Evolutionary conservation across 2,329 filamentous ascomycete genomes (phyloP), one percentile per base, ranked within the genome.

Genomic region (Colletotrichum destructivum): DNA sequence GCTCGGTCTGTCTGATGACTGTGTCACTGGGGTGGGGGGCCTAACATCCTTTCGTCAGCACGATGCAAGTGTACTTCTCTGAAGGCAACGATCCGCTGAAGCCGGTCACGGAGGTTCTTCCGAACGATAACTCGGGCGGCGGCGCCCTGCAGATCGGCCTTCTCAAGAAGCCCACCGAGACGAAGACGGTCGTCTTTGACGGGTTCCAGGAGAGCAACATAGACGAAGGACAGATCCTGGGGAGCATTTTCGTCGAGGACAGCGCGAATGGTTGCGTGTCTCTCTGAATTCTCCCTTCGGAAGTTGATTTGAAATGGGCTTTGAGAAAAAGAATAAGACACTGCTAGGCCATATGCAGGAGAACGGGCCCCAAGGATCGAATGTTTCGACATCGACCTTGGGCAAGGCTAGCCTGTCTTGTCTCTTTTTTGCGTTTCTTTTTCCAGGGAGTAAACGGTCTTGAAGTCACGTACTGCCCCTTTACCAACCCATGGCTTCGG

Each of bases 91-190:
- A 78, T 5, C 78, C 84, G 0, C 85, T 91, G 38, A 80, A 82
- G 40, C 77, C 81, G 3, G 85, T 87, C 18, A 88, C 84, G 0
- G 78, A 82, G 38, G 4, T 26, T 4, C 26, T 26, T 26, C 26
- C 26, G 26, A 88, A 88, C 73, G 84, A 90, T 73, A 82, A 89
- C 68, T 83, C 83, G 47, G 89, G 89, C 4, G 84, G 86, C 62
- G 89, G 90, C 38, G 88, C 91, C 76, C 90, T 86, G 77, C 89
- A 92, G 77, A 86, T 91, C 62, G 90, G 90, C 52, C 78, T 90
- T 1, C 81, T 91, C 66, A 91, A 91, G 85, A 91, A 91, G 82
- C 85, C 87, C 3, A 83, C 86, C 54, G 73, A 78, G 35, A 80
- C 78, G 38, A 78, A 76, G 59, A 84, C 88, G 72, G 82, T 88